Conservation (phyloP, 805 yeast genomes). For the Teunomyces funiuensis region DNA sequence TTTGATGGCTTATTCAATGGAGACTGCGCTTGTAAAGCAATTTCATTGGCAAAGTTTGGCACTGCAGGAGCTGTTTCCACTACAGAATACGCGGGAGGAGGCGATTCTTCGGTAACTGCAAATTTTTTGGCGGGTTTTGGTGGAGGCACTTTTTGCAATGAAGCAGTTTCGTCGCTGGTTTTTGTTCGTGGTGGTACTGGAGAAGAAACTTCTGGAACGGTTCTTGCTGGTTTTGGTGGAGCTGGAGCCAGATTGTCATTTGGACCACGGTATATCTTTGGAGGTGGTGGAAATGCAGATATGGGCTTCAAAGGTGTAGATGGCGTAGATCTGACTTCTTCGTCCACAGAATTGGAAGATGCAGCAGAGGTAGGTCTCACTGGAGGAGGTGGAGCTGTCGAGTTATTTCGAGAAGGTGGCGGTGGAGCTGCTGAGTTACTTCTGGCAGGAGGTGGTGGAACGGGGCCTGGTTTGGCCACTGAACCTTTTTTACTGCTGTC, state of each 20-base stretch:
- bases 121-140: constrained; percentile 43
- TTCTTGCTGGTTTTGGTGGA: constrained; percentile 2
- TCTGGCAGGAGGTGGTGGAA: neutral
- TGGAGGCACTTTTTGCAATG: constrained; percentile 36
- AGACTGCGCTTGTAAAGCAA: constrained; percentile 19
- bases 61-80: constrained; percentile 4
- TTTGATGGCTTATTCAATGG: no score
- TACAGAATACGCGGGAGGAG: constrained; percentile 25
- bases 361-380: neutral
- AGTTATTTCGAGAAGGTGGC: neutral
- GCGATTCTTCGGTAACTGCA: constrained; percentile 6
- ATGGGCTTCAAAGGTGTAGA: neutral
- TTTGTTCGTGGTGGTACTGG: no score
- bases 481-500: neutral
- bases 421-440: neutral
- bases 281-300: constrained; percentile 16
- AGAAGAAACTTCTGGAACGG: neutral
- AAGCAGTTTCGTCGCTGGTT: no score
- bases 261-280: constrained; percentile 10
- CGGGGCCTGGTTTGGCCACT: neutral
- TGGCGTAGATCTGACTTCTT: neutral
- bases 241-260: neutral
- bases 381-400: neutral
- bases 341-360: constrained; percentile 6
- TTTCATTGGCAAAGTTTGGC: constrained; percentile 31